Evolutionary conservation across 352 stramenopile species (phyloP).

Genomic region (Globisporangium abappressorium): DNA sequence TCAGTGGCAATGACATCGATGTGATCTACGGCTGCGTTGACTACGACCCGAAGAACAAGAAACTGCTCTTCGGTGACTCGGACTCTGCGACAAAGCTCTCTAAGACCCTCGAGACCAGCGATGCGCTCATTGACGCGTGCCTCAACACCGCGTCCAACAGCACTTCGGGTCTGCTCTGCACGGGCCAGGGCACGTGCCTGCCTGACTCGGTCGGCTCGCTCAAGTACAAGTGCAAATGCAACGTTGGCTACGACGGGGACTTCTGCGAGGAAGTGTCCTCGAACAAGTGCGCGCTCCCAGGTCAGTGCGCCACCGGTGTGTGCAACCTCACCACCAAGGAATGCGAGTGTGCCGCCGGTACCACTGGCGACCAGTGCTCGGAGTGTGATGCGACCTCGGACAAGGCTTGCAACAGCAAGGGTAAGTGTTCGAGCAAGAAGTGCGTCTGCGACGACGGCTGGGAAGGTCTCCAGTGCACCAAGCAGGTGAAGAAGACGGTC

Average conservation of each 20-base stretch:
- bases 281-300: slow-evolving; percentile 72
- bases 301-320: slow-evolving; percentile 60
- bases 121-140: slow-evolving; percentile 40
- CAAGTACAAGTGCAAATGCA: slow-evolving; percentile 68
- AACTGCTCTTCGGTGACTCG: slow-evolving; percentile 56
- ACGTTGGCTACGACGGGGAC: slow-evolving; percentile 65
- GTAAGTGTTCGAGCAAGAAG: slow-evolving; percentile 46
- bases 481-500: slow-evolving; percentile 48
- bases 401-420: slow-evolving; percentile 62
- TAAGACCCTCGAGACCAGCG: slow-evolving; percentile 45
- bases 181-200: slow-evolving; percentile 63
- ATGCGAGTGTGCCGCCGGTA: slow-evolving; percentile 60
- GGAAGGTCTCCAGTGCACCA: slow-evolving; percentile 66
- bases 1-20: slow-evolving; percentile 36
- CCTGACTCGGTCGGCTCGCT: slow-evolving; percentile 34
- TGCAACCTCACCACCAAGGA: slow-evolving; percentile 69
- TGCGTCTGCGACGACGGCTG: slow-evolving; percentile 62
- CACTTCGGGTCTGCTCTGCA: slow-evolving; percentile 51
- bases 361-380: slow-evolving; percentile 68
- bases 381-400: slow-evolving; percentile 57
- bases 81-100: slow-evolving; percentile 46
- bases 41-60: slow-evolving; percentile 43
- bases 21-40: slow-evolving; percentile 76
- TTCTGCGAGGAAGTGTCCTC: slow-evolving; percentile 58
- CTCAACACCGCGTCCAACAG: slow-evolving; percentile 49